Base-by-base conservation (phyloP, 2,329 filamentous ascomycete genomes). In the Sclerotinia minor region DNA sequence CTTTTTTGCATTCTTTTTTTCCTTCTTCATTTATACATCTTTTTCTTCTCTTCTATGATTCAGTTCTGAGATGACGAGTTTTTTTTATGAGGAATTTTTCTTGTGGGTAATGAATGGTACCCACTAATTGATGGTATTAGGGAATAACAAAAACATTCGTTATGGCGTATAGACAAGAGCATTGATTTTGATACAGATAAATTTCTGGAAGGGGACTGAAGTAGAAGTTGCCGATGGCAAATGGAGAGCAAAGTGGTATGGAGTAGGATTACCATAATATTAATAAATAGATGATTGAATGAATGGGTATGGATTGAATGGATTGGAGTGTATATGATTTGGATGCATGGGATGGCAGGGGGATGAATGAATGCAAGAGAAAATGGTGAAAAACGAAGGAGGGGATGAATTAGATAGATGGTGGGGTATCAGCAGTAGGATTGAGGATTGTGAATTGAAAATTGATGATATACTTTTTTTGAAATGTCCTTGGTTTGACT, bases 201-300 rank as follows among this genome's bases (percentile, higher is more conserved):
- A 50, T 38, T 19, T 41, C 38, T 41, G 32, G 32, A 38, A 61
- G 59, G 4, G 45, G n/a, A 6, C 26, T 26, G 29, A 21, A n/a
- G 35, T 32, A 26, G 49, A 54, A 17, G 49, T 13, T 54, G 49
- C n/a, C 35, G n/a, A 64, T 17, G 41, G 5, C 6, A 32, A 38
- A 15, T 15, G 3, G 60, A 64, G 60, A 32, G 32, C 3, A 17
- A 54, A 32, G 61, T 41, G 61, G 61, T 44, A 52, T 11, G 24
- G 9, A 41, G 19, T 50, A 52, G 32, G 47, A 64, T 29, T 64
- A 41, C 32, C 50, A 53, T 64, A 64, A 54, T 64, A 54, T 64
- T 64, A 54, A 64, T 64, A 54, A 21, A 21, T 64, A 54, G 61
- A 64, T 54, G 61, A 64, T 54, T 64, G 9, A 32, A 55, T 57